Conservation (phyloP, 345 rosid species). For the Zanthoxylum bungeanum region DNA sequence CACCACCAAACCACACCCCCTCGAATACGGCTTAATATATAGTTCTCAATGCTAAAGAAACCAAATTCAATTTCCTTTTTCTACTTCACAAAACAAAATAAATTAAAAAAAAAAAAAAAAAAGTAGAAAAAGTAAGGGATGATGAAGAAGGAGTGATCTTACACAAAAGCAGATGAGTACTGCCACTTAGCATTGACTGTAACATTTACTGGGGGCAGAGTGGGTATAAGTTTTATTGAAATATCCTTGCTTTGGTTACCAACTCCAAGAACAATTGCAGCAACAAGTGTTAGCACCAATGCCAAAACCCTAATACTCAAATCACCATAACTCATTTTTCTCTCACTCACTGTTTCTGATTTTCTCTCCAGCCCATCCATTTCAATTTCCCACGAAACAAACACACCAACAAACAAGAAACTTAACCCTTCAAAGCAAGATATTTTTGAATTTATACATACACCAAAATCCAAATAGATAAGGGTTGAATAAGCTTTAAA, state of each 20-base stretch:
- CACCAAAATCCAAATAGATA: background rate
- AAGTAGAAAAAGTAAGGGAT: background rate
- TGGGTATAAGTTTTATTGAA: slow-evolving; percentile 33
- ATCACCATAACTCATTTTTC: slow-evolving; percentile 13
- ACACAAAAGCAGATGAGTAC: slow-evolving; percentile 66
- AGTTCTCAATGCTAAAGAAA: too few species aligned
- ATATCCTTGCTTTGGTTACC: slow-evolving; percentile 45
- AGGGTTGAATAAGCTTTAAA: background rate
- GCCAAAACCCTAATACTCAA: slow-evolving; percentile 45
- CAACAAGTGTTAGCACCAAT: slow-evolving; percentile 44
- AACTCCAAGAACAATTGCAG: slow-evolving; percentile 47
- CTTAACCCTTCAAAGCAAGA: background rate
- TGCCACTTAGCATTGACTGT: slow-evolving; percentile 51
- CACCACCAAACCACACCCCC: too few species aligned
- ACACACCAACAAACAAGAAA: background rate
- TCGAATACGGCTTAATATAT: too few species aligned
- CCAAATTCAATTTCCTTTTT: too few species aligned
- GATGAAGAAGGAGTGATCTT: slow-evolving; percentile 37
- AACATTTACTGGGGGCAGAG: slow-evolving; percentile 50
- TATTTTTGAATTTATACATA: background rate
- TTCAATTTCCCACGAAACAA: background rate
- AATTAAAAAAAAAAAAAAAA: background rate
- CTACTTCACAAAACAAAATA: background rate
- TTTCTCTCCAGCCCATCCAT: slow-evolving; percentile 28
- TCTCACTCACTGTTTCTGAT: slow-evolving; percentile 9